Evolutionary conservation across 495 filamentous ascomycete species (phyloP), one percentile per base, ranked within the genome.

Genomic region (Podospora comata): DNA sequence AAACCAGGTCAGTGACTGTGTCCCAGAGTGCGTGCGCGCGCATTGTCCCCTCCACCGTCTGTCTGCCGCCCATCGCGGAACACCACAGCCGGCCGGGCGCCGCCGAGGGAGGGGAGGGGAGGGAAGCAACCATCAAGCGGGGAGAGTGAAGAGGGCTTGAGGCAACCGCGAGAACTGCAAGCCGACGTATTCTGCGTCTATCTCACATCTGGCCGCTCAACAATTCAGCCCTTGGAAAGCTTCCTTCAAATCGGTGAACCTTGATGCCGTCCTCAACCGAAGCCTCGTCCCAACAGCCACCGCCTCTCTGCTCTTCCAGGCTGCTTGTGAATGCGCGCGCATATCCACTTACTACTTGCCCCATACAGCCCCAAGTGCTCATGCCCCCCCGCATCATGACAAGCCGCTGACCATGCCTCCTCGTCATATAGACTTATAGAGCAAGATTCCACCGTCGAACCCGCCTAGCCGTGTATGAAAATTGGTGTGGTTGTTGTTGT

Each of bases 381-480:
- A 19, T 19, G 58, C n/a, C 32, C 27, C n/a, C 28, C 15, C 34
- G 23, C 48, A 55, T 23, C 20, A 53, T 27, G 19, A 5, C 55
- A 60, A 28, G 58, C 20, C 23, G 70, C 70, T 71, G 64, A 71
- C 67, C 55, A 27, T 30, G 56, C 18, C n/a, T 5, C 13, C 61
- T 32, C 59, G 16, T 26, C 55, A 19, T 7, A 39, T 64, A 71
- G 70, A 68, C 55, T 56, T 75, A 77, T 77, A 77, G 72, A 76
- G 68, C 66, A 72, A 65, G 68, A 39, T 61, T 65, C 60, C 71
- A 39, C 48, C 72, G 72, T 74, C 74, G 72, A 77, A 76, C 77
- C 77, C 82, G 77, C 70, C 74, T 67, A 73, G 73, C 73, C 76
- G 73, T 81, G 80, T 83, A 83, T 78, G 77, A 84, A 79, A 78